Evolutionary conservation across 768 basidiomycete species (phyloP), one percentile per base, ranked within the genome.

Genomic region (Gymnopilus dilepis): DNA sequence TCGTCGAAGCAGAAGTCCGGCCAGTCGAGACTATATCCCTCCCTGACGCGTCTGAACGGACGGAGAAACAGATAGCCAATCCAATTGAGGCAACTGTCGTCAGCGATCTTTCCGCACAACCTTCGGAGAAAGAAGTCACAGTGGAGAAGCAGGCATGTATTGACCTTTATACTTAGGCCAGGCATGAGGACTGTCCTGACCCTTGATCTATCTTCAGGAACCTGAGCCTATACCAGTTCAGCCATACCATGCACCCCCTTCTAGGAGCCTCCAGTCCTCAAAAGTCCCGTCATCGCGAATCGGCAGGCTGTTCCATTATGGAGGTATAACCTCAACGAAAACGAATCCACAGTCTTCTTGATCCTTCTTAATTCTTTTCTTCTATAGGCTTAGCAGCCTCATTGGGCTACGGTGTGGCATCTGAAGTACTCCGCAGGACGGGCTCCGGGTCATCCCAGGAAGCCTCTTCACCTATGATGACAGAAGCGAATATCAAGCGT

Each of bases 261-360:
- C 67, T 3, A 83, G 86, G 12, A 82, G 82, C 19, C 75, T 93
- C 2, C 87, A 88, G 69, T 87, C 94, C 0, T 97, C 95, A 4
- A 92, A 85, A 72, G 95, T 99, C 0, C 97, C 97, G 15, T 92
- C 94, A 0, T 97, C 95, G 0, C 84, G 90, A 11, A 80, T 99
- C 8, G 96, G 94, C 4, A 84, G 96, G 15, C 71, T 99, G 7
- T 92, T 99, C 66, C 97, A 99, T 67, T 98, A 99, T 61, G 97
- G 97, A 67, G 93, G 96, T 90, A 69, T 47, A 69, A 9, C 0
- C 3, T 7, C 58, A 21, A 42, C 24, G n/a, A n/a, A n/a, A n/a
- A 24, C 19, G 11, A 37, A 17, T 28, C n/a, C 17, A 22, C 28
- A 13, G 12, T 9, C 38, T 45, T 42, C 19, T n/a, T n/a, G 37